Conservation (phyloP, 768 basidiomycete species). For the Thelephora ganbajun region DNA sequence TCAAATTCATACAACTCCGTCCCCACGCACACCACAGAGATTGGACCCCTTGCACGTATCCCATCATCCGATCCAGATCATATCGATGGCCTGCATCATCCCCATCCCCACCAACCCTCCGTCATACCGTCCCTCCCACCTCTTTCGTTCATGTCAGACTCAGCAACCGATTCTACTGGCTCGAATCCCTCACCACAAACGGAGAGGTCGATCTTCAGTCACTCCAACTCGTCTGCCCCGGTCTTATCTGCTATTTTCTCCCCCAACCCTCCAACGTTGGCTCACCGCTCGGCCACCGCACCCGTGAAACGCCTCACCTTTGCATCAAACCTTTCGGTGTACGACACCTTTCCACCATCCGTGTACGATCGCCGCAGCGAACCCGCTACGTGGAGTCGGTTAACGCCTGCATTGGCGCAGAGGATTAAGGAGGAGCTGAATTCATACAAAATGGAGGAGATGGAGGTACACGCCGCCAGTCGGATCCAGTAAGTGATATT, state of each 20-base stretch:
- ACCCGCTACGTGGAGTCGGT: constrained; percentile 90
- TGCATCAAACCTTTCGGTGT: constrained; percentile 85
- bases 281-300: constrained; percentile 60
- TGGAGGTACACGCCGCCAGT: constrained; percentile 94
- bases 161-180: constrained; percentile 13
- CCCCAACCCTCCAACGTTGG: constrained; percentile 32
- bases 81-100: constrained; percentile 75
- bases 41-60: constrained; percentile 70
- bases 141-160: constrained; percentile 33
- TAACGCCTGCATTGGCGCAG: constrained; percentile 91
- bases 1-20: constrained; percentile 73
- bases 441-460: constrained; percentile 98
- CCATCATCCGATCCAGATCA: constrained; percentile 77
- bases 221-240: constrained; percentile 89
- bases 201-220: constrained; percentile 53
- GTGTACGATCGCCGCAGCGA: constrained; percentile 94
- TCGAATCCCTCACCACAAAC: constrained; percentile 21
- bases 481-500: constrained; percentile 63
- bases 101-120: constrained; percentile 41
- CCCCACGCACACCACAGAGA: constrained; percentile 35
- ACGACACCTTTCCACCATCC: constrained; percentile 86
- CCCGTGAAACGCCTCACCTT: constrained; percentile 67
- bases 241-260: constrained; percentile 49
- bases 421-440: constrained; percentile 97
- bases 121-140: constrained; percentile 32